phyloP scores from a whole-genome alignment of 805 yeast genomes.

The Hanseniaspora osmophila region DNA sequence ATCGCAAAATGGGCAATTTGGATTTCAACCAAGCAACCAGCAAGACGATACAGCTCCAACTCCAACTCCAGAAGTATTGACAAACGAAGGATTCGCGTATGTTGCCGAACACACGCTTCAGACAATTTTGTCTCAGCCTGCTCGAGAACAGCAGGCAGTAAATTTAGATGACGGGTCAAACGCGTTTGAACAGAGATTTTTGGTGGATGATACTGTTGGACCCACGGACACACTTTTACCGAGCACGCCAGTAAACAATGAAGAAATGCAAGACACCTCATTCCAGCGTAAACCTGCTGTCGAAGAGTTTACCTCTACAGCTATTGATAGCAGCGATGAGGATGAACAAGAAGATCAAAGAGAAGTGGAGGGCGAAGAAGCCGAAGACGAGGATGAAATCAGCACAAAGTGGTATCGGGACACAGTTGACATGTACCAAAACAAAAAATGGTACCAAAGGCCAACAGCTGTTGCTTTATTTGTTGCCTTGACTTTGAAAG shows the following conservation, averaged over 20 bases:
- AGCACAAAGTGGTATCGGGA: slow-evolving; percentile 33
- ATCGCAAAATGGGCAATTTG: no score
- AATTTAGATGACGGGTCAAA: no score
- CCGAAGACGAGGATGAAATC: slow-evolving; percentile 24
- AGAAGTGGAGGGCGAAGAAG: slow-evolving; percentile 9
- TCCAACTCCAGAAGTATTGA: slow-evolving; percentile 1
- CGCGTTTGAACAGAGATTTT: no score
- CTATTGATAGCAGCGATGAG: no score
- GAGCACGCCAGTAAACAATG: background rate
- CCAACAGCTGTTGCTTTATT: slow-evolving; percentile 45
- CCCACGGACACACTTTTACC: slow-evolving; percentile 1
- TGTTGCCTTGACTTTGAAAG: slow-evolving; percentile 26
- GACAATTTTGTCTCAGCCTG: background rate
- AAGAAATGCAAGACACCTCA: background rate
- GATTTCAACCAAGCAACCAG: background rate
- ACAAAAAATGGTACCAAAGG: slow-evolving; percentile 37
- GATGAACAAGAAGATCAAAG: no score
- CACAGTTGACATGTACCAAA: slow-evolving; percentile 29
- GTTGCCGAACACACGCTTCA: slow-evolving; percentile 12
- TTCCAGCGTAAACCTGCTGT: no score
- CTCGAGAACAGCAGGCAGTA: background rate
- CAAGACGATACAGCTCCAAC: background rate
- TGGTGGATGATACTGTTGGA: background rate
- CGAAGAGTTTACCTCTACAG: no score
- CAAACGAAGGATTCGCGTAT: slow-evolving; percentile 12